Evolutionary conservation across 2,329 filamentous ascomycete genomes (phyloP), one percentile per base, ranked within the genome.

Genomic region (Xylariaceae sp.): DNA sequence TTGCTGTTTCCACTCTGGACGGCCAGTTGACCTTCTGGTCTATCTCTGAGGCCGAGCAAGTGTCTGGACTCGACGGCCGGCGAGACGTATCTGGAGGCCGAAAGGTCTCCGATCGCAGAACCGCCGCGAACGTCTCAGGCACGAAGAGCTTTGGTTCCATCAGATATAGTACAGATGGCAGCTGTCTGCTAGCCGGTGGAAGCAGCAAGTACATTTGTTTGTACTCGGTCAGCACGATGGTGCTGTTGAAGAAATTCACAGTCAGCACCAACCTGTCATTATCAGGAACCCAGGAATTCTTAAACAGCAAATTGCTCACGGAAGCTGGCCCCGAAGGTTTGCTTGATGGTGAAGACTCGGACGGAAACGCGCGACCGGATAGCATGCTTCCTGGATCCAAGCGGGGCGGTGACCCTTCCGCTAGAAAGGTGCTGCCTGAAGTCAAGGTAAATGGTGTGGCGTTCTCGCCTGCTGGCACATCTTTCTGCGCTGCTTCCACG

Each of bases 201-300:
- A 96, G 94, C 79, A 97, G 92, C 86, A 99, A 99, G 77, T 97
- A 96, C 74, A 97, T 99, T 55, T 97, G 94, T 72, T 75, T 99
- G 59, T 99, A 99, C 76, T 93, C 95, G n/a, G 90, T 96, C 37
- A 86, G 87, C 59, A 96, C 93, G 0, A 92, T 94, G 73, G 91
- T 94, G 0, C 78, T 99, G 9, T 79, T 97, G 58, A 96, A 95
- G 74, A 97, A 97, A 72, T 99, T 89, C 71, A 97, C 93, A 1
- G 92, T 97, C 69, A 96, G 90, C 67, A 85, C 96, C 70, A 99
- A 99, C 74, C 80, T 97, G n/a, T 96, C 92, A 1, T 79, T 99
- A 2, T 92, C 96, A 17, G 94, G 94, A 51, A 99, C 94, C 0
- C 93, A 97, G 71, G 94, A 99, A 73, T 96, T 96, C 74, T 82